Percentiles rank a stretch among this genome's conserved stretches.
Evolutionary conservation across 495 filamentous ascomycete genomes (phyloP).

Genomic region (Durotheca rogersii): DNA sequence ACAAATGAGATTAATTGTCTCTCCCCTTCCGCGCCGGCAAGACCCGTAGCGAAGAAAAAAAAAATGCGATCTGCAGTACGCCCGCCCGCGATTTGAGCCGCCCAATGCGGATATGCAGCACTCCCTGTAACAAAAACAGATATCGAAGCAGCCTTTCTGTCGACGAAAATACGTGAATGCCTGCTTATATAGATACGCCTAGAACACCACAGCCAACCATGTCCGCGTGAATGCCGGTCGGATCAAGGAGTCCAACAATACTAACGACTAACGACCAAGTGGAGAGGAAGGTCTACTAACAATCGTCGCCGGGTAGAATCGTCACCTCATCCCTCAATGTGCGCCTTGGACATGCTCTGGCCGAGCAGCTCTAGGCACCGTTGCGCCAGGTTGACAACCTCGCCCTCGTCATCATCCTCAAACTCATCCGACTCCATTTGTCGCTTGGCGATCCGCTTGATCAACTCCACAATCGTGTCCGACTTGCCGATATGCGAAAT

Average conservation of each 20-base stretch:
- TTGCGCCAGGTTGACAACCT: constrained; percentile 88
- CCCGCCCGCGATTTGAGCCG: constrained; percentile 28
- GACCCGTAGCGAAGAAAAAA: constrained; percentile 14
- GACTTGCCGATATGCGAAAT: constrained; percentile 83
- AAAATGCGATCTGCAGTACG: constrained; percentile 27
- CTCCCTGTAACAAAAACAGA: constrained; percentile 25
- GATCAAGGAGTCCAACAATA: constrained; percentile 16
- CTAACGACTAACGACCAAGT: constrained; percentile 12
- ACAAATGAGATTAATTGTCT: constrained; percentile 32
- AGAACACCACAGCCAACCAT: constrained; percentile 39
- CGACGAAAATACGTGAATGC: constrained; percentile 30
- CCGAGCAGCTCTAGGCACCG: constrained; percentile 86
- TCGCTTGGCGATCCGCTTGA: constrained; percentile 84
- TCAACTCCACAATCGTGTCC: constrained; percentile 85
- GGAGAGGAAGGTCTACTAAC: constrained; percentile 10
- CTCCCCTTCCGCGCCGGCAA: constrained; percentile 10
- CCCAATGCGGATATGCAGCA: constrained; percentile 40
- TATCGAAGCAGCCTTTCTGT: constrained; percentile 31
- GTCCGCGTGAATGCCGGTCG: constrained; percentile 40
- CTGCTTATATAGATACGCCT: constrained; percentile 38
- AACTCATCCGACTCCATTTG: constrained; percentile 90
- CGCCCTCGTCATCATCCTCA: constrained; percentile 81
- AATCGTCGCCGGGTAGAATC: not conserved
- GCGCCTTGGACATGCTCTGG: constrained; percentile 53
- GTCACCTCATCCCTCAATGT: constrained; percentile 54